A percentile compares a stretch with the other conserved stretches of the same genome.
These are phyloP conservation scores for Conticribra guillardii DNA, from an alignment of 108 stramenopile species.

Conservation along the genomic window DNA sequence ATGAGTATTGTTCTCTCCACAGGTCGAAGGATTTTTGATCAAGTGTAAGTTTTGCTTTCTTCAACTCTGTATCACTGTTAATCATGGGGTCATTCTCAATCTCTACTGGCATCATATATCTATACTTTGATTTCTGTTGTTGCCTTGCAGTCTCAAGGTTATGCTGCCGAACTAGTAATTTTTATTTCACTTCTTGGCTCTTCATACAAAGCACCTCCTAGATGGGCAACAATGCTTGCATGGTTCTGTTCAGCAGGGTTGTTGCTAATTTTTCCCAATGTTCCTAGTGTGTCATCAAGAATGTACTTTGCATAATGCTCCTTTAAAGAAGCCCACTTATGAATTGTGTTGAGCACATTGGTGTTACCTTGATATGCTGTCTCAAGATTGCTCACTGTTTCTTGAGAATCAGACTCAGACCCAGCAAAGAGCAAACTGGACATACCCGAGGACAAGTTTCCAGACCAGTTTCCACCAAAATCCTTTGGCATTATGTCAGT, in stretches of 20 bases:
- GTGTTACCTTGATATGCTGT: neutral
- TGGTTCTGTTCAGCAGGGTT: neutral
- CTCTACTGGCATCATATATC: neutral
- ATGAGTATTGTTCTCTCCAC: neutral
- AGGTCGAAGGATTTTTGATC: neutral
- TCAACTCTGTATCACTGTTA: neutral
- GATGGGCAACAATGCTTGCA: neutral
- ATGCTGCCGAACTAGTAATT: neutral
- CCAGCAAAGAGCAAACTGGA: too few species aligned
- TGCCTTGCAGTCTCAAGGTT: neutral
- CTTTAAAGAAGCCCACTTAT: neutral
- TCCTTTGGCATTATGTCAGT: neutral
- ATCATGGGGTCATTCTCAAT: neutral
- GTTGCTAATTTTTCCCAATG: neutral
- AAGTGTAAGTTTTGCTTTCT: neutral
- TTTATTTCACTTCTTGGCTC: neutral
- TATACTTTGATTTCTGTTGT: neutral
- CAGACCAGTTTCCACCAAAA: neutral
- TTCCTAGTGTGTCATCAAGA: neutral
- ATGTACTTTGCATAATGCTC: neutral
- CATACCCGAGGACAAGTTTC: neutral
- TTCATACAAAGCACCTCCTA: neutral
- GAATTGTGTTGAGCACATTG: neutral
- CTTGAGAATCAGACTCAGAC: too few species aligned
- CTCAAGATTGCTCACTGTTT: neutral